phyloP scores from a whole-genome alignment of 257 asterid species.

The Solanum appendiculatum region DNA sequence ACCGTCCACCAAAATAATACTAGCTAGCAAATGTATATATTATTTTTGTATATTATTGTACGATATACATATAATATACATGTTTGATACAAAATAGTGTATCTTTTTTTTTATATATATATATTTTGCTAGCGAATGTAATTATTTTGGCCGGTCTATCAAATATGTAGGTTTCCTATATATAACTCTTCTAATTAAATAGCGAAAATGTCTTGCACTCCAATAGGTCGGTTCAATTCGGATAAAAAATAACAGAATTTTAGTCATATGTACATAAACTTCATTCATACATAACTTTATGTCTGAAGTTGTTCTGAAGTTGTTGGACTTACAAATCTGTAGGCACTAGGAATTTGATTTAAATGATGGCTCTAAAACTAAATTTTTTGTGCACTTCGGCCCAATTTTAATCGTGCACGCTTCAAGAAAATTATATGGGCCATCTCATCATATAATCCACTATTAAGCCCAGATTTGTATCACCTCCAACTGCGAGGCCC shows the following conservation, averaged over 20 bases:
- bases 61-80: background rate
- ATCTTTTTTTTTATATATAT: background rate
- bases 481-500: background rate
- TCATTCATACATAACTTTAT: too few species aligned
- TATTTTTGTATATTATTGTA: background rate
- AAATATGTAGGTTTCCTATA: background rate
- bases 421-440: background rate
- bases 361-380: background rate
- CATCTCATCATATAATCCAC: background rate
- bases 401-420: background rate
- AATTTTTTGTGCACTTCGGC: background rate
- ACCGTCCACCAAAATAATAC: too few species aligned
- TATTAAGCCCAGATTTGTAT: background rate
- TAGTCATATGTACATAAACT: background rate
- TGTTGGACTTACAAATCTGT: background rate
- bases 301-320: background rate
- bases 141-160: background rate
- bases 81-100: background rate
- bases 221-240: background rate
- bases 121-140: background rate
- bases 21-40: background rate
- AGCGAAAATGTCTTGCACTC: background rate
- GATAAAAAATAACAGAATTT: background rate
- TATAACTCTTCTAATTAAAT: background rate
- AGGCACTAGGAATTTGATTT: background rate